phyloP scores from a whole-genome alignment of 179 eudicot genomes.

The Drosera spatulata region DNA sequence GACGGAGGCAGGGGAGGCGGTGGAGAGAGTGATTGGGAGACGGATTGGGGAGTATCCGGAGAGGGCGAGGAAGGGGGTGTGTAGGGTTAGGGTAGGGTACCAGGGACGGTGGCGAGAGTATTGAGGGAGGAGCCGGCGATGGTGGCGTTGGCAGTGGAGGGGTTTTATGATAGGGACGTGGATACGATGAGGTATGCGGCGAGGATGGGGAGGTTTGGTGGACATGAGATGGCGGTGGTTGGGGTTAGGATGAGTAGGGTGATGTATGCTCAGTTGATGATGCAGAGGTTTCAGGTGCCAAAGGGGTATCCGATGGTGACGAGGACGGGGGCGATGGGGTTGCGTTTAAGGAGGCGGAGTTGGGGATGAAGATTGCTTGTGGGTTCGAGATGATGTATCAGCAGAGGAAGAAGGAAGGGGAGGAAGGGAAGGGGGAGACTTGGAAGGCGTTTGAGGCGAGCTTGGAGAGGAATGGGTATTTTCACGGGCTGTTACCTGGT shows the following conservation, averaged over 20 bases:
- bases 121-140: conserved; percentile 63
- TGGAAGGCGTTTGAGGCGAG: conserved; percentile 76
- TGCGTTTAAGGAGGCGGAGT: conserved; percentile 61
- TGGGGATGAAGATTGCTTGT: conserved; percentile 90
- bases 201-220: conserved; percentile 61
- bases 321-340: conserved; percentile 27
- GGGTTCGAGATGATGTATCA: conserved; percentile 98
- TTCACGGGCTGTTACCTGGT: conserved; percentile 66
- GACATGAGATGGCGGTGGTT: conserved; percentile 55
- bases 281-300: conserved; percentile 88
- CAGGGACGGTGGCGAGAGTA: conserved; percentile 59
- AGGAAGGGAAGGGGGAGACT: conserved; percentile 71
- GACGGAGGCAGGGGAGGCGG: conserved; percentile 25
- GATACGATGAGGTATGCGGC: conserved; percentile 79
- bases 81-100: conserved; percentile 72
- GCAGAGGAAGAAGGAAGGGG: conserved; percentile 46
- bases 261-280: conserved; percentile 83
- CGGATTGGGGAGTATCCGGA: conserved; percentile 47
- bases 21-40: conserved; percentile 31
- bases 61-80: conserved; percentile 37
- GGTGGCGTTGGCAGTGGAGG: conserved; percentile 73
- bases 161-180: conserved; percentile 80
- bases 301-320: conserved; percentile 76
- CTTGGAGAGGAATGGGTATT: conserved; percentile 65
- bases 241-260: conserved; percentile 70